Base-by-base conservation (phyloP, 2,329 filamentous ascomycete species). In the Epichloe sp. region DNA sequence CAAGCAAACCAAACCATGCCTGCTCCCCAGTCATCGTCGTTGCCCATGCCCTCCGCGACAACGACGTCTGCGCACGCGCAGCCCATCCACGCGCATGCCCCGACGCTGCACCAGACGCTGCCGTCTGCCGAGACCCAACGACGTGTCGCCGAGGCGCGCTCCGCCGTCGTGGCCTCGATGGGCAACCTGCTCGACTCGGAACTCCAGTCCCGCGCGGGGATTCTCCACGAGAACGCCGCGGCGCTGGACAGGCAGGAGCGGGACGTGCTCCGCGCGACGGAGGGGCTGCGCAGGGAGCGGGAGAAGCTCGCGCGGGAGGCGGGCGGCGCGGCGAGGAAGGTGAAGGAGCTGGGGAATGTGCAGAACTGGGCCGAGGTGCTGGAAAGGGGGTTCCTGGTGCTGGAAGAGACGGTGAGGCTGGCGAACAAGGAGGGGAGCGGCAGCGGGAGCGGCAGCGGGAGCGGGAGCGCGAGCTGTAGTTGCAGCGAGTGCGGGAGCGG, bases 301-400 rank as follows among this genome's bases (percentile, higher is more conserved):
- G 79, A 82, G 54, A 77, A 79, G 65, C 75, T 87, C 61, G 76
- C 79, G 57, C 76, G 76, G 57, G 72, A 87, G 58, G 80, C 81
- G 5, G 77, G 78, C 57, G 75, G 74, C 52, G 82, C 82, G 37
- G 77, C 78, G 44, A 75, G 76, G 56, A 76, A 75, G 60, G 70
- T 91, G 53, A 90, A 89, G 69, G 86, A 89, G 72, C 72, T 89
- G 54, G 86, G 86, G 23, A 83, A 89, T 63, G 78, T 91, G 62
- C 86, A 91, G 73, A 90, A 90, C 65, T 93, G 86, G 86, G 85
- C 86, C 21, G 87, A 93, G 75, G 80, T 89, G 68, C 72, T 91
- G 61, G 86, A 83, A 72, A 66, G 79, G 53, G 83, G 83, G 57
- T 81, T 85, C 56, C 56, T 83, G 51, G 74, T 82, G 44, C 62